Evolutionary conservation across 345 rosid species (phyloP).

Genomic region (Salix caprea): DNA sequence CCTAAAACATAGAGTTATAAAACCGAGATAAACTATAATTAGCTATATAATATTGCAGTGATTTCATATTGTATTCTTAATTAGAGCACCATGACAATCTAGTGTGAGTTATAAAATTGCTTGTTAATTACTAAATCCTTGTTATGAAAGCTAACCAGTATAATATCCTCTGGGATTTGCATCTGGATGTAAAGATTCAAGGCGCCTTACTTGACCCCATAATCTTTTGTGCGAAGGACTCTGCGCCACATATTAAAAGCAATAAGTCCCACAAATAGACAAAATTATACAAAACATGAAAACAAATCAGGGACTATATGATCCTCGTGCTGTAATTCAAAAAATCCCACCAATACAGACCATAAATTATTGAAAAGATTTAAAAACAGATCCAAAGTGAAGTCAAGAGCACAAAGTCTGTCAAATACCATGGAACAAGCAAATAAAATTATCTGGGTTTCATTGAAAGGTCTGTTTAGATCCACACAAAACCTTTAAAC

Average conservation of each 20-base stretch:
- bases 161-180: slow-evolving; percentile 78
- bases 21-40: background rate
- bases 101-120: background rate
- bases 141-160: slow-evolving; percentile 47
- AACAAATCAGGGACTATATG: background rate
- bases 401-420: background rate
- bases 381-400: slow-evolving; percentile 17
- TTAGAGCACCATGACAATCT: background rate
- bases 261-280: slow-evolving; percentile 7
- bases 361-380: slow-evolving; percentile 6
- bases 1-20: background rate
- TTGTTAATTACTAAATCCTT: background rate
- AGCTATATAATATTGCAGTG: background rate
- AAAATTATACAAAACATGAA: background rate
- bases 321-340: background rate
- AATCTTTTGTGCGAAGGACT: slow-evolving; percentile 67
- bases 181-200: slow-evolving; percentile 75
- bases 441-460: background rate
- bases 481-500: slow-evolving; percentile 12
- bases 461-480: slow-evolving; percentile 9
- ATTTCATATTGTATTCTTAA: background rate
- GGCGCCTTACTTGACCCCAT: slow-evolving; percentile 76
- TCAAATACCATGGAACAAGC: slow-evolving; percentile 7
- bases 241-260: slow-evolving; percentile 36
- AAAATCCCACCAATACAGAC: background rate